Percentiles rank a stretch among this genome's conserved stretches.
phyloP scores from a whole-genome alignment of 2,329 filamentous ascomycete genomes.

The Sporothrix globosa region DNA sequence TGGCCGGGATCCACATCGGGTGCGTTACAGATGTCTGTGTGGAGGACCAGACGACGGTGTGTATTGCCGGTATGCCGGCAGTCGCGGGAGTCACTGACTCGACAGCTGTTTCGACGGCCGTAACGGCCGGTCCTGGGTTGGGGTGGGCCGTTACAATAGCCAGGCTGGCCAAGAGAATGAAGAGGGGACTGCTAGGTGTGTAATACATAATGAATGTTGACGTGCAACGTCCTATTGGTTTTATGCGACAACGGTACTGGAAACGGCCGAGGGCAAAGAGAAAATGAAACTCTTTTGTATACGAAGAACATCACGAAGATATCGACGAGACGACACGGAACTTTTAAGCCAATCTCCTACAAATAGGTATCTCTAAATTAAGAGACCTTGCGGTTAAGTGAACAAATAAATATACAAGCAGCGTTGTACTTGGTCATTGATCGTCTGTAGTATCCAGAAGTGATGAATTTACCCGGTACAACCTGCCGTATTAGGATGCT shows the following conservation, averaged over 20 bases:
- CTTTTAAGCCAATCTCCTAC: background rate
- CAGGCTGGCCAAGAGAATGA: background rate
- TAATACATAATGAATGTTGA: background rate
- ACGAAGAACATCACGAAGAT: no score
- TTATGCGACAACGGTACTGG: no score
- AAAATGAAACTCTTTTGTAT: no score
- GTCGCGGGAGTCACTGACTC: background rate
- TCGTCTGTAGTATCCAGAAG: no score
- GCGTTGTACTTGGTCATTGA: no score
- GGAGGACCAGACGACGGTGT: conserved; percentile 28
- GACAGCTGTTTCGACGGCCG: background rate
- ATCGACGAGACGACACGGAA: no score
- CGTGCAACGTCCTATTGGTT: no score
- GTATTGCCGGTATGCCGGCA: background rate
- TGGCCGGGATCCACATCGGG: conserved; percentile 28
- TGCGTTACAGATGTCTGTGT: conserved; percentile 27
- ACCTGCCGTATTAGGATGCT: background rate
- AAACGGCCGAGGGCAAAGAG: no score
- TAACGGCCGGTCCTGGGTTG: background rate
- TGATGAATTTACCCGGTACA: conserved; percentile 8
- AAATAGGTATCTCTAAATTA: background rate
- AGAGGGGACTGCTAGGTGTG: background rate
- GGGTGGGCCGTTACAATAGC: background rate
- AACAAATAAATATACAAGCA: no score
- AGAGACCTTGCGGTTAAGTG: background rate